Evolutionary conservation across 2,329 filamentous ascomycete genomes (phyloP).

Genomic region (Zalaria obscura): DNA sequence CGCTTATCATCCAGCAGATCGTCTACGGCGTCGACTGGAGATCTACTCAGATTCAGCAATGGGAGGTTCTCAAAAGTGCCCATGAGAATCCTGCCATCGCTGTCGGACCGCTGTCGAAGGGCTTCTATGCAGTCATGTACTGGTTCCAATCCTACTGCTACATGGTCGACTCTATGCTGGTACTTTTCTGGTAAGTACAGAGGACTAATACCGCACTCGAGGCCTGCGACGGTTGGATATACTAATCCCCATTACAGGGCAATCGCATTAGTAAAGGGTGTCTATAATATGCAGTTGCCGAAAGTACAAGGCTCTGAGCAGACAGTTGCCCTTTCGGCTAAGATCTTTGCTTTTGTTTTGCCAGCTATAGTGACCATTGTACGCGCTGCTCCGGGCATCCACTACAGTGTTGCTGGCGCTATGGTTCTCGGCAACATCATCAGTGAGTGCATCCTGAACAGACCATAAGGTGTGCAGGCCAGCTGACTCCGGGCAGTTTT

Average conservation of each 20-base stretch:
- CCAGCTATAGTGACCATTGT: constrained; percentile 5
- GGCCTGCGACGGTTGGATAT: no score
- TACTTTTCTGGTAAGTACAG: constrained; percentile 4
- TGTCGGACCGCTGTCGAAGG: constrained; percentile 8
- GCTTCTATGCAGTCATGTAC: constrained; percentile 8
- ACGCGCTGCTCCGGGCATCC: constrained; percentile 4
- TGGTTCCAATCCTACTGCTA: constrained; percentile 10
- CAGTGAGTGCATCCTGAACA: constrained; percentile 2
- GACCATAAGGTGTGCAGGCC: no score
- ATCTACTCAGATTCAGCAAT: constrained; percentile 4
- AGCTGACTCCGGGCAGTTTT: constrained; percentile 4
- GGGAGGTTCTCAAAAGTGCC: constrained; percentile 4
- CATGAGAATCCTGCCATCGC: constrained; percentile 7
- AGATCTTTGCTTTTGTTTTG: constrained; percentile 5
- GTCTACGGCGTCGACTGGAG: constrained; percentile 8
- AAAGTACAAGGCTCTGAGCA: constrained; percentile 1
- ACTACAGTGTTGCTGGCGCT: constrained; percentile 1
- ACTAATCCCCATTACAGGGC: constrained; percentile 3
- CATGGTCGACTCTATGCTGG: constrained; percentile 5
- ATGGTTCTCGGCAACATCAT: constrained; percentile 6
- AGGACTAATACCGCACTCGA: no score
- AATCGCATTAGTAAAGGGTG: constrained; percentile 7
- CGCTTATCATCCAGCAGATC: constrained; percentile 7
- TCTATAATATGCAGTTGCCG: constrained; percentile 6
- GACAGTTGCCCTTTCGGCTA: constrained; percentile 2